Conservation (phyloP, 2,329 filamentous ascomycete species). For the Macrophomina pseudophaseolina region DNA sequence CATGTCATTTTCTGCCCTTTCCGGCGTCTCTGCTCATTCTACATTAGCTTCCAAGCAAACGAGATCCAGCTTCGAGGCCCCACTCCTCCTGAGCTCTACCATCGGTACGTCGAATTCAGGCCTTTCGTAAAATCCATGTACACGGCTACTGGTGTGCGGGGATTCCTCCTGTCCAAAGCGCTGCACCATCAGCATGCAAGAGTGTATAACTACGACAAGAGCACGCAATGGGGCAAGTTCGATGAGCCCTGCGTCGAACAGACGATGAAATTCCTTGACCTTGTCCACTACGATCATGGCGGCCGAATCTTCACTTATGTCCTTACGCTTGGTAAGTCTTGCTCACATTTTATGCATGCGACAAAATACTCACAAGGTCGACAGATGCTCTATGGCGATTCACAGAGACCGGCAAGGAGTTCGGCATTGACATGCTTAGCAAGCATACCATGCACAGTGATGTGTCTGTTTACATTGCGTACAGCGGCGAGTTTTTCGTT, state of each 20-base stretch:
- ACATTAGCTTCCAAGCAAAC: slow-evolving; percentile 84
- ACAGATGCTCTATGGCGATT: slow-evolving; percentile 81
- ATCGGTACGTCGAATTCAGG: slow-evolving; percentile 91
- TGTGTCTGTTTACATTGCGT: slow-evolving; percentile 89
- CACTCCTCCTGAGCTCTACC: slow-evolving; percentile 79
- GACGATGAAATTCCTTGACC: slow-evolving; percentile 79
- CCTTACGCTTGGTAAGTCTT: slow-evolving; percentile 64
- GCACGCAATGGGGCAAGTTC: slow-evolving; percentile 75
- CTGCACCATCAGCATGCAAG: slow-evolving; percentile 88
- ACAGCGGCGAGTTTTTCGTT: slow-evolving; percentile 91
- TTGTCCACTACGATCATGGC: slow-evolving; percentile 85
- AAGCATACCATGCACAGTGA: slow-evolving; percentile 98
- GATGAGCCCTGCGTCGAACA: slow-evolving; percentile 70
- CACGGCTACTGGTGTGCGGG: slow-evolving; percentile 74
- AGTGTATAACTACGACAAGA: slow-evolving; percentile 85
- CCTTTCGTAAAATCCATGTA: slow-evolving; percentile 93
- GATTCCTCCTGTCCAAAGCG: slow-evolving; percentile 79
- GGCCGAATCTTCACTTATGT: slow-evolving; percentile 91
- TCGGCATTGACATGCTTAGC: slow-evolving; percentile 88
- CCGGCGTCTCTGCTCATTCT: background rate
- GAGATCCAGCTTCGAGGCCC: slow-evolving; percentile 88
- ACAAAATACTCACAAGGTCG: background rate
- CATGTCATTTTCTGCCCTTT: background rate
- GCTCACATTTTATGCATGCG: background rate
- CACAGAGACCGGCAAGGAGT: slow-evolving; percentile 94